Evolutionary conservation across 768 basidiomycete genomes (phyloP).

Genomic region (Boletus fagicola): DNA sequence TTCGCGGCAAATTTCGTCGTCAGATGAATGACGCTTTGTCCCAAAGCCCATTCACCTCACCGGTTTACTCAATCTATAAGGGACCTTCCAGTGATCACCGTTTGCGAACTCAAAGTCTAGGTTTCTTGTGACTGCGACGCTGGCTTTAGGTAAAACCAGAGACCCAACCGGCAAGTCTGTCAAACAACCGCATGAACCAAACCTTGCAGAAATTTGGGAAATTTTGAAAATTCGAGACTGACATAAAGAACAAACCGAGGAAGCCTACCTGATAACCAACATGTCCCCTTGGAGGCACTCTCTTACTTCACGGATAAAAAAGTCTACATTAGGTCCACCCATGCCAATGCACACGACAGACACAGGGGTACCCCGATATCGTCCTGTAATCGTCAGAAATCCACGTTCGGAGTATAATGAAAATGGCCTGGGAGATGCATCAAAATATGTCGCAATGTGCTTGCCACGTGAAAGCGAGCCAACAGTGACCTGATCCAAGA

Average conservation of each 20-base stretch:
- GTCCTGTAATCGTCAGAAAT: conserved; percentile 70
- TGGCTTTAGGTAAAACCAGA: conserved; percentile 66
- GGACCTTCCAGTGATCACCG: conserved; percentile 36
- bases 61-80: conserved; percentile 69
- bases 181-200: conserved; percentile 81
- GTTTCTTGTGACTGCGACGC: conserved; percentile 69
- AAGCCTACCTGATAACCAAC: conserved; percentile 46
- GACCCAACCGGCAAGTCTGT: conserved; percentile 70
- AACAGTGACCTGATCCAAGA: conserved; percentile 58
- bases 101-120: conserved; percentile 72
- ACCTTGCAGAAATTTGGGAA: conserved; percentile 37
- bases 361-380: conserved; percentile 59
- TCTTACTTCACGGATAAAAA: conserved; percentile 77
- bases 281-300: conserved; percentile 68
- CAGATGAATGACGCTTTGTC: background rate
- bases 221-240: background rate
- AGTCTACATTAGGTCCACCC: conserved; percentile 82
- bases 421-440: conserved; percentile 58
- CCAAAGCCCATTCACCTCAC: conserved; percentile 35
- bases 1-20: background rate
- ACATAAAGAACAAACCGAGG: background rate
- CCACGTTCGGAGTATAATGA: conserved; percentile 69
- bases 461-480: conserved; percentile 69
- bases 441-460: conserved; percentile 57
- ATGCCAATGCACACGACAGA: conserved; percentile 81